Evolutionary conservation across 2,329 filamentous ascomycete genomes (phyloP).

Genomic region (Ophiostoma sp.): DNA sequence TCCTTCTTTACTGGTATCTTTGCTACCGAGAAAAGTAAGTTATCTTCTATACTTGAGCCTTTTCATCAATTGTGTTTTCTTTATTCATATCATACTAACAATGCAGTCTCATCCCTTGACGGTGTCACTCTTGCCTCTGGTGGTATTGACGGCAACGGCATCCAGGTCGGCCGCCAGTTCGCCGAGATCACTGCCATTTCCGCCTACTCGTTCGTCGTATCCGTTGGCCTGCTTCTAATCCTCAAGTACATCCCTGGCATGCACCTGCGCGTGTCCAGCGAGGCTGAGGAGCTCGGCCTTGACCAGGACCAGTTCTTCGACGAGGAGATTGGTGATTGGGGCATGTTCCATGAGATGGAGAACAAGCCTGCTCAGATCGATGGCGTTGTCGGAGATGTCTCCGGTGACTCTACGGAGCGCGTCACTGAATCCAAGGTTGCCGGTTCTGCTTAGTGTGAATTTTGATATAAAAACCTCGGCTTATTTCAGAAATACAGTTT

Average conservation of each 20-base stretch:
- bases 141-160: conserved; percentile 63
- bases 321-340: conserved; percentile 63
- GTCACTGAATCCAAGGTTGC: background rate
- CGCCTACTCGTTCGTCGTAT: conserved; percentile 61
- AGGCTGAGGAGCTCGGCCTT: conserved; percentile 63
- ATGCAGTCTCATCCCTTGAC: conserved; percentile 48
- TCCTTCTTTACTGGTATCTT: conserved; percentile 75
- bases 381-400: background rate
- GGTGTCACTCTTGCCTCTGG: conserved; percentile 61
- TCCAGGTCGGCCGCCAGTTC: conserved; percentile 65
- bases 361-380: background rate
- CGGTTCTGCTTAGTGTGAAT: too few relatives aligned
- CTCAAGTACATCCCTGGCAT: conserved; percentile 67
- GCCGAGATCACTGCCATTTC: conserved; percentile 61
- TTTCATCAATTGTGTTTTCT: too few relatives aligned
- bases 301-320: conserved; percentile 46
- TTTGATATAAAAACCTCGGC: too few relatives aligned
- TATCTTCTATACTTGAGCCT: too few relatives aligned
- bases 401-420: background rate
- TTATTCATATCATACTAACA: background rate
- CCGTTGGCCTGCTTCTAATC: conserved; percentile 62
- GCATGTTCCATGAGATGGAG: conserved; percentile 11
- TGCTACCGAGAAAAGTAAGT: conserved; percentile 66
- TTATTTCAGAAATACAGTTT: background rate
- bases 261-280: conserved; percentile 59